Evolutionary conservation across 208 protist genomes (phyloP).

Genomic region (Tritrichomonas musculus): DNA sequence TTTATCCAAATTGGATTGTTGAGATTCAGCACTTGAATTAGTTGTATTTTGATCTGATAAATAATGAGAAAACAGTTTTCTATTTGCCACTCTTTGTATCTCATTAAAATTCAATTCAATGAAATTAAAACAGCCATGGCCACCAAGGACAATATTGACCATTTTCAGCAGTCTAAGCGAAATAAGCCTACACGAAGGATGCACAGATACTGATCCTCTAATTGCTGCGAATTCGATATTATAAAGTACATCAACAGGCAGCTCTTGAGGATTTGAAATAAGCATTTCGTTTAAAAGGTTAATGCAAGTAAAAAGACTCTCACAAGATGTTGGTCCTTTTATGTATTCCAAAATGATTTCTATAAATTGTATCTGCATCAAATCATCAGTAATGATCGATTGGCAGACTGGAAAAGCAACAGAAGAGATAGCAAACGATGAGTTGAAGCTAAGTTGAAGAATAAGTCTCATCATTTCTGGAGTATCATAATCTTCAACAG

Average conservation of each 20-base stretch:
- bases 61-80: not conserved
- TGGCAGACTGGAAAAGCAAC: not conserved
- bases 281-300: not conserved
- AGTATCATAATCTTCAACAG: not conserved
- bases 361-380: not conserved
- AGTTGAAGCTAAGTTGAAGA: not conserved
- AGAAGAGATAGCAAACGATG: not conserved
- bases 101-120: not conserved
- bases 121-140: not conserved
- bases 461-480: not conserved
- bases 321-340: not conserved
- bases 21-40: too few relatives aligned
- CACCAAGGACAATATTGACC: not conserved
- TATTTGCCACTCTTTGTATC: not conserved
- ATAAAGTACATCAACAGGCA: not conserved
- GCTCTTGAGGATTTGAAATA: not conserved
- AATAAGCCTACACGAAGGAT: not conserved
- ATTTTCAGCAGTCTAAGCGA: not conserved
- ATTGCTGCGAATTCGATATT: not conserved
- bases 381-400: not conserved
- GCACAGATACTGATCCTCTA: not conserved
- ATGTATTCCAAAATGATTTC: not conserved
- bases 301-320: not conserved
- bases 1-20: too few relatives aligned
- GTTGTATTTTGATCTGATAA: not conserved